phyloP scores from a whole-genome alignment of 495 filamentous ascomycete species.

The Gamarada debralockiae region DNA sequence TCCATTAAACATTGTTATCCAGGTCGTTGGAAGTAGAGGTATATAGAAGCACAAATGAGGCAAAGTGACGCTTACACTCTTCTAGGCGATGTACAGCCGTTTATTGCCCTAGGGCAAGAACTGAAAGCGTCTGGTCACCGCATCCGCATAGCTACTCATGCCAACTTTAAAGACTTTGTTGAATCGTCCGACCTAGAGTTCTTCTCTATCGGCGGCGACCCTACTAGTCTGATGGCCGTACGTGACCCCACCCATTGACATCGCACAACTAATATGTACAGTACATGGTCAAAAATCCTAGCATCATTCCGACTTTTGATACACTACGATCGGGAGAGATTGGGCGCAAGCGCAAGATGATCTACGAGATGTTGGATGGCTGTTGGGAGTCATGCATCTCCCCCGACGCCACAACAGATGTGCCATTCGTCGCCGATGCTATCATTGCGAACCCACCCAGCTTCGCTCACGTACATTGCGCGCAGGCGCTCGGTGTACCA shows the following conservation, averaged over 20 bases:
- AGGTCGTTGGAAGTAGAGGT: slow-evolving; percentile 75
- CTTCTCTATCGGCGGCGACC: slow-evolving; percentile 73
- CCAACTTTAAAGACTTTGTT: slow-evolving; percentile 62
- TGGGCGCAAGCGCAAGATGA: slow-evolving; percentile 51
- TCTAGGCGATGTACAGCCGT: slow-evolving; percentile 77
- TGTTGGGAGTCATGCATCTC: slow-evolving; percentile 73
- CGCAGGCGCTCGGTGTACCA: slow-evolving; percentile 60
- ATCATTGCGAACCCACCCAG: slow-evolving; percentile 64
- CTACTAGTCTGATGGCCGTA: slow-evolving; percentile 74
- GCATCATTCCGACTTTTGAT: slow-evolving; percentile 64
- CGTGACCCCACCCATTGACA: no score
- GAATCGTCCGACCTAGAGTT: slow-evolving; percentile 62
- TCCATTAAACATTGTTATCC: slow-evolving; percentile 62
- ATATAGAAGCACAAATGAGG: no score
- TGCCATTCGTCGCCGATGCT: slow-evolving; percentile 66
- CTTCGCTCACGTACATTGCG: slow-evolving; percentile 47
- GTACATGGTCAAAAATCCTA: slow-evolving; percentile 80
- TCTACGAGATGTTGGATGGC: slow-evolving; percentile 63
- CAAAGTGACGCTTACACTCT: no score
- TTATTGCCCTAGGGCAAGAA: slow-evolving; percentile 58
- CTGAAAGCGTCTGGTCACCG: slow-evolving; percentile 64
- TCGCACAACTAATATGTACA: no score
- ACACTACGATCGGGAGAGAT: slow-evolving; percentile 64
- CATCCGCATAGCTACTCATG: slow-evolving; percentile 71
- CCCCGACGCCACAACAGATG: slow-evolving; percentile 46